A percentile compares a stretch with the other conserved stretches of the same genome.
Conservation (phyloP, 2,329 filamentous ascomycete species). For the Paecilomyces sp. region DNA sequence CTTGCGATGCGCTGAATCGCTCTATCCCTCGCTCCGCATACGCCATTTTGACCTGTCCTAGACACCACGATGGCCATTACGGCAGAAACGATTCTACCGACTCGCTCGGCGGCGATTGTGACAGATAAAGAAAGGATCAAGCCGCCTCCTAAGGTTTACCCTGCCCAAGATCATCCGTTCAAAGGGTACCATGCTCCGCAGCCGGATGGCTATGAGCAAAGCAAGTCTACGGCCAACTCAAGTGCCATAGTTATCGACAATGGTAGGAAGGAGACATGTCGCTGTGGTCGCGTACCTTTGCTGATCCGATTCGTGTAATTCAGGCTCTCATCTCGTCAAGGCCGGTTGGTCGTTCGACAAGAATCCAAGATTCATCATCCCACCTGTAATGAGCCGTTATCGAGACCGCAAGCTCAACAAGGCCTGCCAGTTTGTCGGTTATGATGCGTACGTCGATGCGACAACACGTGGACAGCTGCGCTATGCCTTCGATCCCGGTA, state of each 20-base stretch:
- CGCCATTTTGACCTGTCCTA: conserved; percentile 1
- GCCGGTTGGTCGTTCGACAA: conserved; percentile 94
- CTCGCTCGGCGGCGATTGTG: conserved; percentile 32
- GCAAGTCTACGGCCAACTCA: conserved; percentile 49
- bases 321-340: conserved; percentile 81
- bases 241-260: conserved; percentile 96
- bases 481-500: conserved; percentile 83
- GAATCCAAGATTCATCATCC: conserved; percentile 69
- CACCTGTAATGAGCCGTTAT: conserved; percentile 90
- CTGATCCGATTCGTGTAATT: conserved; percentile 6
- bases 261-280: conserved; percentile 49
- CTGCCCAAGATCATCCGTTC: conserved; percentile 53
- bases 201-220: conserved; percentile 64
- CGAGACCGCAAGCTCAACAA: conserved; percentile 88
- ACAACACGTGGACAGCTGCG: conserved; percentile 86
- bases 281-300: conserved; percentile 7
- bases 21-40: not conserved
- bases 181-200: conserved; percentile 52
- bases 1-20: conserved; percentile 14
- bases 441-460: conserved; percentile 90
- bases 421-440: conserved; percentile 85
- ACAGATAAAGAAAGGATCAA: conserved; percentile 46
- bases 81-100: conserved; percentile 26
- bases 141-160: conserved; percentile 47
- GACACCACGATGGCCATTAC: conserved; percentile 37